A percentile compares a stretch with the other conserved stretches of the same genome.
Conservation (phyloP, 148 eudicot species). For the Rhododendron griersonianum region DNA sequence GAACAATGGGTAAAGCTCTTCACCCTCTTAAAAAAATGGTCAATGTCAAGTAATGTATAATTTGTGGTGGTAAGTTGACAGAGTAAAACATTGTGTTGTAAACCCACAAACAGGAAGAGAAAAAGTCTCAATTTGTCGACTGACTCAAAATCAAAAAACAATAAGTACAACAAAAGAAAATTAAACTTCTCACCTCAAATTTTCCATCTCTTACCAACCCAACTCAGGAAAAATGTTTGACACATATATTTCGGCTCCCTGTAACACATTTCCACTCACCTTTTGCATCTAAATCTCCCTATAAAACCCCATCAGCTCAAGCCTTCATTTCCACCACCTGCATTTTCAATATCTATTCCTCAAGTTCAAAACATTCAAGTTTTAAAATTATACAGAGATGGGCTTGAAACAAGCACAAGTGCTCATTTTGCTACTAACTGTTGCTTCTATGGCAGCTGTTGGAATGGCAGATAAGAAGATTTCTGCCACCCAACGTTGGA, state of each 20-base stretch:
- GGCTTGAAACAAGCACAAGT: constrained; percentile 8
- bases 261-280: not conserved
- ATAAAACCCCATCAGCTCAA: constrained; percentile 7
- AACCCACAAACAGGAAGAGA: not conserved
- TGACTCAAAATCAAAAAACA: not conserved
- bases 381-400: constrained; percentile 1
- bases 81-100: not conserved
- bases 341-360: not conserved
- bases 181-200: not conserved
- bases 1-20: too few species aligned
- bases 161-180: not conserved
- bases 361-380: not conserved
- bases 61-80: not conserved
- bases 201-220: constrained; percentile 14
- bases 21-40: too few species aligned
- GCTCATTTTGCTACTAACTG: constrained; percentile 14
- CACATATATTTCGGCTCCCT: not conserved
- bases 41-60: too few species aligned
- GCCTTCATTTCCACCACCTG: not conserved
- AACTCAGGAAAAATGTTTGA: not conserved
- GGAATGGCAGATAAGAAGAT: constrained; percentile 22
- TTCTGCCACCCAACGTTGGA: constrained; percentile 10
- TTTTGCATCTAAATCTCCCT: not conserved
- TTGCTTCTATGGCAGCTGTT: constrained; percentile 13
- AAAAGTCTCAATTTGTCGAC: not conserved